Percentiles rank a stretch among this genome's conserved stretches.
These are phyloP conservation scores for Dacryopinax primogenitus DNA, from an alignment of 768 basidiomycete species.

Conservation along the genomic window DNA sequence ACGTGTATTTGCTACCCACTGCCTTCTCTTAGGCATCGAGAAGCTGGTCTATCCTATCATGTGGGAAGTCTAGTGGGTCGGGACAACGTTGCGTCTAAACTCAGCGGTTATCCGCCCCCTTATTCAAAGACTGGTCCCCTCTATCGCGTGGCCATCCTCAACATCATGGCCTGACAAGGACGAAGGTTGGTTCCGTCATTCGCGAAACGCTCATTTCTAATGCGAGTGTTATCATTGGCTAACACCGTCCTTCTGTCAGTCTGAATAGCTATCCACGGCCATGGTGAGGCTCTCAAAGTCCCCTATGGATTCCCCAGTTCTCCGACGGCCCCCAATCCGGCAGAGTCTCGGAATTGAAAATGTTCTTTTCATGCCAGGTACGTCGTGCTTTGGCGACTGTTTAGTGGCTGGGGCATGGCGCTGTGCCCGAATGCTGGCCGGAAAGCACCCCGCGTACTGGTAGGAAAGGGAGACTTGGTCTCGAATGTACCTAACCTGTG, in stretches of 20 bases:
- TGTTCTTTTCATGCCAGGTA: not conserved
- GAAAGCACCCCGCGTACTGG: not conserved
- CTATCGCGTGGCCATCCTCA: not conserved
- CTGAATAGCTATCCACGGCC: not conserved
- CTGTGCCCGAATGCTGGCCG: not conserved
- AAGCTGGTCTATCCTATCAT: conserved; percentile 9
- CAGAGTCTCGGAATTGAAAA: not conserved
- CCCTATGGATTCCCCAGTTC: not conserved
- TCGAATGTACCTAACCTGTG: not conserved
- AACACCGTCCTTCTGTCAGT: not conserved
- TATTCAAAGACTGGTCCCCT: not conserved
- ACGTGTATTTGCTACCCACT: not conserved
- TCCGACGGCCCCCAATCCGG: not conserved
- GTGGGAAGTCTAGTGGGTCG: not conserved
- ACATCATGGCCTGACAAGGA: not conserved
- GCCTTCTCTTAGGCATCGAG: not conserved
- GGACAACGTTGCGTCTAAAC: conserved; percentile 8
- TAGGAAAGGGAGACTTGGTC: not conserved
- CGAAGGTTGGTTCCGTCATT: not conserved
- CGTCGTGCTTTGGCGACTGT: not conserved
- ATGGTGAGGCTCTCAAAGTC: not conserved
- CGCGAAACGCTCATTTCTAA: not conserved
- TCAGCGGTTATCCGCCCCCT: not conserved
- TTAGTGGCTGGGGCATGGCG: not conserved
- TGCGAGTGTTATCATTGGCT: not conserved